Evolutionary conservation across 2,329 filamentous ascomycete species (phyloP).

Genomic region (Pseudogymnoascus sp.): DNA sequence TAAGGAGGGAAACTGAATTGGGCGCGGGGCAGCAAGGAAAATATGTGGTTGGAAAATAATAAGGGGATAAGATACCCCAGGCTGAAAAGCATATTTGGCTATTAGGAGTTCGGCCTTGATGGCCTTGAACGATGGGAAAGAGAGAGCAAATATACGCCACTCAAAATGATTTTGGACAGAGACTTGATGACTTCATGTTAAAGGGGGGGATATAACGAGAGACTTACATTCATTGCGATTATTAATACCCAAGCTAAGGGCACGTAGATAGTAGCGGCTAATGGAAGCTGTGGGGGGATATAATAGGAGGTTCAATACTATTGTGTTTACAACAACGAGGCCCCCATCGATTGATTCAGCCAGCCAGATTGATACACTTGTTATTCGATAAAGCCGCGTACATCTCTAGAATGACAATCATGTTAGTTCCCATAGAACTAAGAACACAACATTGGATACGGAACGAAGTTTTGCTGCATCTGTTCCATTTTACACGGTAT

Average conservation of each 20-base stretch:
- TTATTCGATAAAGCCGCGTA: not conserved
- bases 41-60: not conserved
- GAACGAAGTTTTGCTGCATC: not conserved
- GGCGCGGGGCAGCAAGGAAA: not conserved
- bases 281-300: not conserved
- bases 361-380: not conserved
- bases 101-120: slow-evolving; percentile 1
- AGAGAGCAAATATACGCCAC: slow-evolving; percentile 6
- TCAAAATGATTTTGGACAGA: not conserved
- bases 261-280: not conserved
- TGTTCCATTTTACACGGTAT: not conserved
- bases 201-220: not conserved
- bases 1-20: not conserved
- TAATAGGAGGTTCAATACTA: not conserved
- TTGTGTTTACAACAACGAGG: not conserved
- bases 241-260: not conserved
- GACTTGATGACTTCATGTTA: not conserved
- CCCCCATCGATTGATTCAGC: not conserved
- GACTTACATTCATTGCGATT: not conserved
- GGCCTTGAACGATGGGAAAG: not conserved
- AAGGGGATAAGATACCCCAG: slow-evolving; percentile 1
- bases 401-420: not conserved
- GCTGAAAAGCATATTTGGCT: not conserved
- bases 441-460: not conserved
- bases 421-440: not conserved